Evolutionary conservation across 768 basidiomycete genomes (phyloP), one percentile per base, ranked within the genome.

Genomic region (Podaxis carcinomalis): DNA sequence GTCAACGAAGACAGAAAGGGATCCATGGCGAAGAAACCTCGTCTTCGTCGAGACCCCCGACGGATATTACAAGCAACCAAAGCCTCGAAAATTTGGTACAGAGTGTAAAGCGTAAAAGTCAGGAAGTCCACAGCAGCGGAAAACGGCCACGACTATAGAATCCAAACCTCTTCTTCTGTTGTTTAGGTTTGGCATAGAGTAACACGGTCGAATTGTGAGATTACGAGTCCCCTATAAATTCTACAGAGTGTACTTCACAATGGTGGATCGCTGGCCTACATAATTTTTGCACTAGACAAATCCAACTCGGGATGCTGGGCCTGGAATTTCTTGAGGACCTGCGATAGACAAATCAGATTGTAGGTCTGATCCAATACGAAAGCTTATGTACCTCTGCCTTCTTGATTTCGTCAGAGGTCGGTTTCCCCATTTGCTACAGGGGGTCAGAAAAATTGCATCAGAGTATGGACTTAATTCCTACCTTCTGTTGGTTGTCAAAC

Each of bases 391-490:
- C 92, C 81, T 97, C 95, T 80, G 85, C 82, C 76, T 96, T 98
- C 78, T 94, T 94, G 64, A 93, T 64, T 65, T 97, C 95, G 63
- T 96, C 95, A 0, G 93, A 95, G 1, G 95, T 96, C 4, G 95
- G 95, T 70, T 93, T 95, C 62, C 94, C 95, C 82, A 96, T 84
- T 89, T 95, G 90, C 92, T 95, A 32, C 19, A 40, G 39, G 11
- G 21, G 10, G 10, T 47, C 28, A 58, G 61, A 55, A 57, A 63
- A 52, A 58, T 37, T 54, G 19, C 23, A 16, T 44, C 27, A 63
- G 5, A 39, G 44, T 21, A 11, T 19, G 5, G 7, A 58, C 52
- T 7, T 55, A n/a, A 36, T 11, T 5, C 39, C 55, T 69, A 86
- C 88, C 77, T 86, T 89, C 69, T 88, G 88, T 69, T 89, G 88